phyloP scores from a whole-genome alignment of 2,329 filamentous ascomycete genomes.

The Exophiala sp. region DNA sequence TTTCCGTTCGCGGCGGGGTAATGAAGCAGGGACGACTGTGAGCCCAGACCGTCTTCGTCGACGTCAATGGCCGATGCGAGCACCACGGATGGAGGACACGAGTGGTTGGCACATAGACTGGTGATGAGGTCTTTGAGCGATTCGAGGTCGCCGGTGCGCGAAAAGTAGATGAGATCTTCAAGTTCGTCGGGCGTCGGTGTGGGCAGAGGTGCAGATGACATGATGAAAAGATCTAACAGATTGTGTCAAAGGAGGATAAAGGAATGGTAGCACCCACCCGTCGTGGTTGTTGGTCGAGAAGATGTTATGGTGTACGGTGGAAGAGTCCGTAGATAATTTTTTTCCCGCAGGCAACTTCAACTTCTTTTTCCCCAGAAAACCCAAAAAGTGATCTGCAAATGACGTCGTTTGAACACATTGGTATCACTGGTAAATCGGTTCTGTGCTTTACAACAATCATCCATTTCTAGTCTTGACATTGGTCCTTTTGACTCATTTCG shows the following conservation, averaged over 20 bases:
- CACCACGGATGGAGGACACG: constrained; percentile 59
- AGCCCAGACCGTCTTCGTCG: constrained; percentile 58
- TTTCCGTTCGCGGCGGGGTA: constrained; percentile 93
- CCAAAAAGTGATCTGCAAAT: neutral
- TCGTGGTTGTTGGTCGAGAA: neutral
- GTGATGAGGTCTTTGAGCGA: constrained; percentile 63
- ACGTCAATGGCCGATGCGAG: constrained; percentile 68
- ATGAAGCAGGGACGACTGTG: constrained; percentile 60
- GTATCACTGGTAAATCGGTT: too few species aligned
- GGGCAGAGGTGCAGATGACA: constrained; percentile 7
- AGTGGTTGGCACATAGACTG: constrained; percentile 60
- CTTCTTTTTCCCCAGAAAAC: neutral
- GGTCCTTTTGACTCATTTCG: too few species aligned
- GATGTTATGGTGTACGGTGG: neutral
- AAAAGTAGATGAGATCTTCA: constrained; percentile 86
- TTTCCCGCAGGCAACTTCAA: neutral
- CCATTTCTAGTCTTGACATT: too few species aligned
- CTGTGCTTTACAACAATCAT: too few species aligned
- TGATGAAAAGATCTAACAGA: neutral
- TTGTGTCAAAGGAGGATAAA: neutral
- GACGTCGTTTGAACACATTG: neutral
- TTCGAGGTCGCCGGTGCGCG: constrained; percentile 70
- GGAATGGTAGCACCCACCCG: neutral
- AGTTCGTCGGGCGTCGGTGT: constrained; percentile 37
- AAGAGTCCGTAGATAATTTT: neutral